Evolutionary conservation across 768 basidiomycete species (phyloP).

Genomic region (Suillus variegatus): DNA sequence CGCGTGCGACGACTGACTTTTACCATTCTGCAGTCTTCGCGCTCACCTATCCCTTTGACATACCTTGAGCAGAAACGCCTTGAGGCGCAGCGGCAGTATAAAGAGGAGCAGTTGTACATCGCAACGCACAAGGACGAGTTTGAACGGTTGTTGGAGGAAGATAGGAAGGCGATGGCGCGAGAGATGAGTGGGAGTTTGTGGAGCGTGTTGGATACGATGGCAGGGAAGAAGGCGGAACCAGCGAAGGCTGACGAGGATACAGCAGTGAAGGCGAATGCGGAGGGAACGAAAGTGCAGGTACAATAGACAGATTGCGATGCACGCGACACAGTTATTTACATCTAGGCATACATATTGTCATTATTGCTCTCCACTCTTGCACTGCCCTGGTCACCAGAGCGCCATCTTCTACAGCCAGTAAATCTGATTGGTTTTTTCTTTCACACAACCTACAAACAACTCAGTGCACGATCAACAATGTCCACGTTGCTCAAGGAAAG

Average conservation of each 20-base stretch:
- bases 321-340: not conserved
- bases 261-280: not conserved
- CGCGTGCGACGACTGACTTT: not conserved
- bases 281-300: conserved; percentile 2
- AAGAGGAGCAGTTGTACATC: conserved; percentile 55
- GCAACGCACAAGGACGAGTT: conserved; percentile 51
- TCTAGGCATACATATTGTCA: not conserved
- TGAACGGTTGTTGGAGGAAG: conserved; percentile 52
- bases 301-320: not conserved
- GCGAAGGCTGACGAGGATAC: not conserved
- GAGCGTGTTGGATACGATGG: conserved; percentile 26
- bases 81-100: conserved; percentile 52
- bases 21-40: conserved; percentile 15
- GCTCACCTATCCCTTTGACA: conserved; percentile 42
- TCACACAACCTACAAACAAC: too few species aligned
- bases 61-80: conserved; percentile 54
- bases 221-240: conserved; percentile 23
- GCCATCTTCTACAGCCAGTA: too few species aligned
- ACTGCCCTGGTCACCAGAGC: not conserved
- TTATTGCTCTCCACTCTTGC: not conserved
- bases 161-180: conserved; percentile 46
- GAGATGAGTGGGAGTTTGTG: conserved; percentile 49
- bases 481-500: too few species aligned
- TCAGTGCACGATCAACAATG: too few species aligned
- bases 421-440: too few species aligned